Base-by-base conservation (phyloP, 306 rosid genomes). In the Canavalia gladiata region DNA sequence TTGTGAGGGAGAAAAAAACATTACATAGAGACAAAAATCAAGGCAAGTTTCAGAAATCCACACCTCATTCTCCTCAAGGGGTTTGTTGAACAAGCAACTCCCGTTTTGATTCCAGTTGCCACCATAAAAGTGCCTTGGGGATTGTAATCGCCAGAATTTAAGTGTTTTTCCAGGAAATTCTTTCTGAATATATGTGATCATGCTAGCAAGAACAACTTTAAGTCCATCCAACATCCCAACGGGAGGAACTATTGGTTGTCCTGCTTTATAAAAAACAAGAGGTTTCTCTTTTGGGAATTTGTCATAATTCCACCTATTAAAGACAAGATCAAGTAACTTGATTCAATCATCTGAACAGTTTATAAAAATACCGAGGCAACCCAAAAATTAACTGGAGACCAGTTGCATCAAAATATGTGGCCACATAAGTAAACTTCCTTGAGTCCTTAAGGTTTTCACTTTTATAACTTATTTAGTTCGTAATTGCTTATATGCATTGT, bases 51-150 rank as follows among this genome's bases (percentile, higher is more conserved):
- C 43, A 83, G 74, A 60, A 56, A 64, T 25, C 11, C 89, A 84
- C 47, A 94, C 98, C 94, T 94, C 93, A 18, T 78, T 84, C 84
- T 91, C 88, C 72, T 86, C 87, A 46, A 95, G 95, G 70, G 94
- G 97, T 75, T 90, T 89, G 85, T 83, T 83, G 81, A 91, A 91
- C 89, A 90, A 71, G 89, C 99, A 92, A 79, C 97, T 95, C 29
- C 95, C 97, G 41, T 93, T 95, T 87, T 91, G 97, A 84, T 95
- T 95, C 98, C 97, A 95, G 1, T 92, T 95, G 60, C 97, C 97
- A 13, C 97, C 97, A 65, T 89, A 81, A 77, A 95, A 95, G 82
- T 95, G 97, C 84, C 97, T 89, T 30, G 97, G 97, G 11, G 95
- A 95, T 84, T 92, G 94, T 68, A 89, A 87, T 60, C 97, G 92